Base-by-base conservation (phyloP, 176 grass and related monocot species). In the Chrysopogon serrulatus region DNA sequence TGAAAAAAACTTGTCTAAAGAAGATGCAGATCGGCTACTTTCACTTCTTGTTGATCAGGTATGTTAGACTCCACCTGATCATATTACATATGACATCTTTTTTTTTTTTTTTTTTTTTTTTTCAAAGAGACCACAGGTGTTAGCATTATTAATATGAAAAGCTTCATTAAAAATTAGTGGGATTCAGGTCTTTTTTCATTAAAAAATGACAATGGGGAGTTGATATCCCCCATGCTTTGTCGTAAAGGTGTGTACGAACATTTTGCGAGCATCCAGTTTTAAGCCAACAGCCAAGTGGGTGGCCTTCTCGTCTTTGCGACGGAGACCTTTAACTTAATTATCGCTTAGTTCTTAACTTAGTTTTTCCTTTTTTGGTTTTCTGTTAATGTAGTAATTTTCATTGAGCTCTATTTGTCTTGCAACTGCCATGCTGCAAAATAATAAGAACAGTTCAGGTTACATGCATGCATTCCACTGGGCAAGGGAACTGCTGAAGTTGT, bases 1-100 rank as follows among this genome's bases (percentile, higher is more conserved):
- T 85, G 91, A 95, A 81, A 91, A 91, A 84, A 82, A 87, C 47
- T 91, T 98, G 73, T 91, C 87, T 65, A 88, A 93, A 79, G 86
- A 91, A 79, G 86, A 98, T 81, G 84, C 79, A 86, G 81, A 95
- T 91, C 63, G 79, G 49, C 82, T 98, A 45, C 79, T 95, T 74
- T 84, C 84, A 10, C 84, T 98, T 90, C 92, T 98, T 91, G 41
- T 88, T 82, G 90, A 98, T 65, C 95, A 98, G 92, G 92, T 98
- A 73, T 57, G 71, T 87, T 63, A 63, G 10, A 40, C 11, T 75
- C 40, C 61, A 67, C 75, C 42, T 79, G 63, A 51, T 5, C 23
- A 26, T 64, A 60, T 73, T 26, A 32, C 56, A 36, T 64, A 73
- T 86, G 28, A 11, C 14, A 33, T 27, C 21, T 70, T 34, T 69